Evolutionary conservation across 495 filamentous ascomycete species (phyloP), one percentile per base, ranked within the genome.

Genomic region (Daldinia vernicosa): DNA sequence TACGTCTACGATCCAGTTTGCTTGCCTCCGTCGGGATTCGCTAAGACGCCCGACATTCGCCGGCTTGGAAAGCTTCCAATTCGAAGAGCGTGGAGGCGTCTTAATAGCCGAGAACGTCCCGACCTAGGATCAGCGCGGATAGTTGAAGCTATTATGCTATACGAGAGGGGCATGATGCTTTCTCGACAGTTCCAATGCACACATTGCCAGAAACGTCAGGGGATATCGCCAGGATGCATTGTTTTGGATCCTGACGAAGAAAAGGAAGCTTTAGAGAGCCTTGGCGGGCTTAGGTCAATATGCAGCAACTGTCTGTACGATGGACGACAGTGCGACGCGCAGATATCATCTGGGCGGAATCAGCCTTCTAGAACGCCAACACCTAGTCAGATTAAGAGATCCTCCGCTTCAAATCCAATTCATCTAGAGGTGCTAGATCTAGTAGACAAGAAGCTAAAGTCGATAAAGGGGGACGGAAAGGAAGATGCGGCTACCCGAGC

Each of bases 1-100:
- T 66, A 73, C 35, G 70, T 73, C 27, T 73, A 73, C 56, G 70
- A 73, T 56, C 70, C 70, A 4, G 65, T 73, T 28, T 73, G 60
- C 40, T n/a, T 73, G 11, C 70, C 70, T 19, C 70, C 70, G n/a
- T 52, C 70, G 12, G 51, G 65, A 6, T 35, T 39, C 12, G 30
- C n/a, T 11, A 68, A 60, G 52, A 69, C 70, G 19, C 61, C 61
- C 1, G 51, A 19, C 19, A 66, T 73, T 11, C 61, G 50, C 11
- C 55, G 15, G 47, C 61, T 73, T n/a, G 70, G 70, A 8, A 43
- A 14, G 4, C 19, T 58, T 8, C 60, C 60, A 19, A 73, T 73
- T 40, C 54, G 45, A n/a, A 65, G 70, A 39, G 70, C 70, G 11
- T 73, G 70, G 70, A 69, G 66, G 33, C 70, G 70, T 14, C 47